Conservation (phyloP, 1,284 basidiomycete genomes). For the Puccinia novopanici region DNA sequence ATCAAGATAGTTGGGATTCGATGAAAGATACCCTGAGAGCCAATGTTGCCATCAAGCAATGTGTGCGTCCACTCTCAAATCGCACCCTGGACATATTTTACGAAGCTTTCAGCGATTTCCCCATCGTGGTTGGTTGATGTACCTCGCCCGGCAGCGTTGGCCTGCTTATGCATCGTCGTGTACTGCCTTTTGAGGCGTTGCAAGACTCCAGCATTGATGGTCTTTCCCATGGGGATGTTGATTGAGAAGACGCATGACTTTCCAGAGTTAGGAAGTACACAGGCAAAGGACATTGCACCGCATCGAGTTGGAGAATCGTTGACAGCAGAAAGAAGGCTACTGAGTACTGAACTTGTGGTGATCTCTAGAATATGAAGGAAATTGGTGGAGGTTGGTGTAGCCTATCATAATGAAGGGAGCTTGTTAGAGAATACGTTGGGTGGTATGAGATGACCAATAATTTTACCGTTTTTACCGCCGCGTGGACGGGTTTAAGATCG, state of each 20-base stretch:
- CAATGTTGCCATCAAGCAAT: neutral
- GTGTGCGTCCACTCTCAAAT: neutral
- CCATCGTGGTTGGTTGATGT: conserved; percentile 19
- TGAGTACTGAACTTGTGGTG: conserved; percentile 30
- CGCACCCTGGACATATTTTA: conserved; percentile 45
- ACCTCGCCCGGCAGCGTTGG: conserved; percentile 39
- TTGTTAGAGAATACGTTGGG: neutral
- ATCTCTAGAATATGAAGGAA: conserved; percentile 44
- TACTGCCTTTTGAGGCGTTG: conserved; percentile 46
- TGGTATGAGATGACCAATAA: neutral
- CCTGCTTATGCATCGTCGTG: conserved; percentile 47
- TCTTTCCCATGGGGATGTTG: conserved; percentile 45
- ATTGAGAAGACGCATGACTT: conserved; percentile 27
- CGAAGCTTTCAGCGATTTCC: conserved; percentile 41
- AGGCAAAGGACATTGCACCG: conserved; percentile 34
- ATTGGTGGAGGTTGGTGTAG: conserved; percentile 47
- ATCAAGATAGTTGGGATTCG: neutral
- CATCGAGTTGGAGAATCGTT: conserved; percentile 29
- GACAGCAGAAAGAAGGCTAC: conserved; percentile 24
- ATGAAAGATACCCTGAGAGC: neutral
- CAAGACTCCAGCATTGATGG: conserved; percentile 34
- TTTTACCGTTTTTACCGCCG: conserved; percentile 41
- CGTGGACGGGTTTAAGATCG: conserved; percentile 44
- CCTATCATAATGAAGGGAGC: neutral
- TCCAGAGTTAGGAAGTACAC: conserved; percentile 27